Evolutionary conservation across 176 grass and related monocot species (phyloP).

Genomic region (Carex littledalei): DNA sequence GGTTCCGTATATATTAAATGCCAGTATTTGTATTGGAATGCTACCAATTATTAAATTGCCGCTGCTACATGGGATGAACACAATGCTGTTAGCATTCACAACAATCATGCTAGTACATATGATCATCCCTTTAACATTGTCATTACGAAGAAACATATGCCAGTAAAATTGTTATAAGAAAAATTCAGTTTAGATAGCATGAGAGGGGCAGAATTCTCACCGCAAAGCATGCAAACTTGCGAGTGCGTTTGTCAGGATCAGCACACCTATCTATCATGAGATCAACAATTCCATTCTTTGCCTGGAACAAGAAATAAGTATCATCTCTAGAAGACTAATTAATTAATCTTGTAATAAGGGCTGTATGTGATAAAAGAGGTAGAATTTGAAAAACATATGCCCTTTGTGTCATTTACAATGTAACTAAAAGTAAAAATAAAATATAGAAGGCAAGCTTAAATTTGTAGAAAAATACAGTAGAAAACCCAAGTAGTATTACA

Average conservation of each 20-base stretch:
- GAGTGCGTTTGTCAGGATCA: conserved; percentile 76
- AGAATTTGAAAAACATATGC: neutral
- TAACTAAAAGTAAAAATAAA: neutral
- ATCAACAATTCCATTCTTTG: conserved; percentile 58
- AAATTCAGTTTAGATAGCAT: neutral
- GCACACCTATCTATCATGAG: conserved; percentile 88
- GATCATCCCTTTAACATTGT: neutral
- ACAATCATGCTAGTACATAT: neutral
- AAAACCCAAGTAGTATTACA: neutral
- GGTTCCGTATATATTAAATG: neutral
- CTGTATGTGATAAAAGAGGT: neutral
- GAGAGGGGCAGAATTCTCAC: conserved; percentile 39
- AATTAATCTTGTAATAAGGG: neutral
- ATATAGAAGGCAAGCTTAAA: neutral
- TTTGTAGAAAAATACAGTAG: neutral
- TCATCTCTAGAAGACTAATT: neutral
- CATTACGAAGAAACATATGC: neutral
- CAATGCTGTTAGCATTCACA: neutral
- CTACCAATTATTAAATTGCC: neutral
- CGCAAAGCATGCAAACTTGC: conserved; percentile 98
- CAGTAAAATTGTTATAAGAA: neutral
- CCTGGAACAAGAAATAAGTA: conserved; percentile 42
- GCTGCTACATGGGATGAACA: neutral
- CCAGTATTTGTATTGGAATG: neutral
- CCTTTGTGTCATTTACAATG: neutral